Conservation (phyloP, 768 basidiomycete species). For the Piloderma croceum region DNA sequence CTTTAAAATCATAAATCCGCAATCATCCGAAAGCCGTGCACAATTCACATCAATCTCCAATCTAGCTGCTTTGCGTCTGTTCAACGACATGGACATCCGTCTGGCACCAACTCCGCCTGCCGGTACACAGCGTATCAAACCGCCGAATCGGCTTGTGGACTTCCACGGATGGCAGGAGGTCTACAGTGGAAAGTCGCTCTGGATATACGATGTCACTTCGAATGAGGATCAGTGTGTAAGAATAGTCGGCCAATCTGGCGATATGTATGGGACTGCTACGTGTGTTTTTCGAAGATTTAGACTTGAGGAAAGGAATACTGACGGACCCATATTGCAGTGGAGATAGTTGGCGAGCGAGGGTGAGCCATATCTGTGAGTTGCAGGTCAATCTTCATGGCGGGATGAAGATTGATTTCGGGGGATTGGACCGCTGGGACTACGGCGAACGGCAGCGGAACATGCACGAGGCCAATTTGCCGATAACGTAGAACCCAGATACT, state of each 20-base stretch:
- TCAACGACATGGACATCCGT: slow-evolving; percentile 68
- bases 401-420: slow-evolving; percentile 72
- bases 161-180: slow-evolving; percentile 65
- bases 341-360: slow-evolving; percentile 77
- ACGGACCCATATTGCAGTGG: slow-evolving; percentile 39
- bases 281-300: slow-evolving; percentile 30
- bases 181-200: slow-evolving; percentile 61
- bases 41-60: slow-evolving; percentile 53
- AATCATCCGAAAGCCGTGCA: slow-evolving; percentile 34
- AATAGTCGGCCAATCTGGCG: slow-evolving; percentile 55
- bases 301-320: background rate
- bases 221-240: slow-evolving; percentile 63
- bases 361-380: slow-evolving; percentile 63
- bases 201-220: slow-evolving; percentile 70
- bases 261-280: slow-evolving; percentile 75
- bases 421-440: slow-evolving; percentile 68
- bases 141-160: slow-evolving; percentile 57
- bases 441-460: slow-evolving; percentile 59
- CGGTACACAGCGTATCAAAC: slow-evolving; percentile 40
- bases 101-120: slow-evolving; percentile 42
- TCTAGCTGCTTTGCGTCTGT: slow-evolving; percentile 55
- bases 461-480: slow-evolving; percentile 38
- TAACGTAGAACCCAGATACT: background rate
- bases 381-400: slow-evolving; percentile 59
- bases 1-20: slow-evolving; percentile 47